These are phyloP conservation scores for Logfia minima DNA, from an alignment of 129 eudicot genomes.

Conservation along the genomic window DNA sequence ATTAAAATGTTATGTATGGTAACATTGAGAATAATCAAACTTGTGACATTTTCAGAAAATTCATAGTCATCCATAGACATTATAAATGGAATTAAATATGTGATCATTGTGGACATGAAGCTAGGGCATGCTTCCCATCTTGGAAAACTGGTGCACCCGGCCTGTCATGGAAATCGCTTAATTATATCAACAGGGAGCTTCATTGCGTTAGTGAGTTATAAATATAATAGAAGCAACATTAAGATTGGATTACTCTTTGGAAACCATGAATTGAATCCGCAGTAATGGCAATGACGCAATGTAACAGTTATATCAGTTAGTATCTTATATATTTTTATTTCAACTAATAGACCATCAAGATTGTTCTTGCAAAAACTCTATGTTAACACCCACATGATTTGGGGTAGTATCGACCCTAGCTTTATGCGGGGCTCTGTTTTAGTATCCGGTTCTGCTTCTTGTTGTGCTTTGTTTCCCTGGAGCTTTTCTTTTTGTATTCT, in stretches of 20 bases:
- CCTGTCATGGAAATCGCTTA: background rate
- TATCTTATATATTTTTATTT: no score
- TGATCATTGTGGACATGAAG: background rate
- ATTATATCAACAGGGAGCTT: background rate
- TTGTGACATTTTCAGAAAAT: background rate
- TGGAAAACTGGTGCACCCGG: background rate
- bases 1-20: no score
- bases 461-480: background rate
- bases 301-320: background rate
- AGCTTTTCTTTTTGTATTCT: background rate
- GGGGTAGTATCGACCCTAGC: background rate
- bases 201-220: background rate
- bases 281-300: no score
- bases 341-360: background rate
- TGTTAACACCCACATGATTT: background rate
- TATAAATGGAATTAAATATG: background rate
- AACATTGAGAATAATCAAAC: no score
- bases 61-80: background rate
- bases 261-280: background rate
- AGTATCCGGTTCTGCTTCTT: background rate
- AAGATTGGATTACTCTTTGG: background rate
- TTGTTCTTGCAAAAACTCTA: background rate
- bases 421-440: background rate
- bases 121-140: no score
- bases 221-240: background rate